Conservation (phyloP, 78 protist species). For the Isochrysis galbana region DNA sequence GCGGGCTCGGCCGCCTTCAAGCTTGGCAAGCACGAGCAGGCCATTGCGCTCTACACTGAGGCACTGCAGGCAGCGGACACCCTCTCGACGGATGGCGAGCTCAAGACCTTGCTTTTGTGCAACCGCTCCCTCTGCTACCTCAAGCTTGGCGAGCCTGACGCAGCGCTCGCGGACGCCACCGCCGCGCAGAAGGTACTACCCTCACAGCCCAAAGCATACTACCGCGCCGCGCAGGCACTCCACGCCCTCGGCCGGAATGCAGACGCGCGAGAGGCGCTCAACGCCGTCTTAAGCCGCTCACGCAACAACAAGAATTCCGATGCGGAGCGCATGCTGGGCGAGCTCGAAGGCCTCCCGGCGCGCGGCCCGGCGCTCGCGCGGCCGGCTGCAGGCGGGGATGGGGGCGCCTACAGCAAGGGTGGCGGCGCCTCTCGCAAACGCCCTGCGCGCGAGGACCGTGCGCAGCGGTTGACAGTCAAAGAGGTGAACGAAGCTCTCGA, state of each 20-base stretch:
- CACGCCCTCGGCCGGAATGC: not conserved
- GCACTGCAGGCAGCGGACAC: not conserved
- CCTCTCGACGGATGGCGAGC: not conserved
- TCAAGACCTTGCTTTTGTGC: not conserved
- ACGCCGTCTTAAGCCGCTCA: not conserved
- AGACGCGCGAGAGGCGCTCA: not conserved
- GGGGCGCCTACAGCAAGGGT: not conserved
- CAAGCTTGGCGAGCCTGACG: not conserved
- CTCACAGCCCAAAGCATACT: not conserved
- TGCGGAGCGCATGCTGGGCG: not conserved
- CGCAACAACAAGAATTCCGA: not conserved
- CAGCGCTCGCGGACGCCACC: not conserved
- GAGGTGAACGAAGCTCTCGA: not conserved
- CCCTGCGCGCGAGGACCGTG: constrained; percentile 7
- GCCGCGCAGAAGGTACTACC: not conserved
- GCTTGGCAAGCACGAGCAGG: not conserved
- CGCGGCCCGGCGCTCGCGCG: not conserved
- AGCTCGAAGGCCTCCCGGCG: not conserved
- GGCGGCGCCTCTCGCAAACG: not conserved
- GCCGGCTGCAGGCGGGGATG: not conserved
- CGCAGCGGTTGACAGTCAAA: not conserved
- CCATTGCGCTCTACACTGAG: constrained; percentile 4
- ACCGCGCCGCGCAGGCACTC: not conserved
- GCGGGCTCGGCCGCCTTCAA: not conserved
- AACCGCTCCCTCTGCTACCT: not conserved